Evolutionary conservation across 2,329 filamentous ascomycete genomes (phyloP).

Genomic region (Aspergillus ibericus): DNA sequence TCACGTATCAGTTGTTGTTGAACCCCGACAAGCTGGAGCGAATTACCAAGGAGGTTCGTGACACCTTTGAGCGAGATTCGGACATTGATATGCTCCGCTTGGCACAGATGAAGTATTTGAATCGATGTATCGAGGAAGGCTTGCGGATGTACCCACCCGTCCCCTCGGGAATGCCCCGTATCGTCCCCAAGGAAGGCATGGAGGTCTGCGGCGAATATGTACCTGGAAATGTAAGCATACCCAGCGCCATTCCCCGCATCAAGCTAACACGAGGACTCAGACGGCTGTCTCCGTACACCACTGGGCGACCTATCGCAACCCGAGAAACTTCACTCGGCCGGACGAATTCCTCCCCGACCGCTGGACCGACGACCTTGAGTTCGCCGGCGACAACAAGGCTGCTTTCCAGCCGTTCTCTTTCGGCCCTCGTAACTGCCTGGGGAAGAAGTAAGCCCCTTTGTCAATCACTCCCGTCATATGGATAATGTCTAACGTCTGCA

Average conservation of each 20-base stretch:
- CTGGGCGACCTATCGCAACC: conserved; percentile 24
- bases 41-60: conserved; percentile 45
- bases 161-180: conserved; percentile 41
- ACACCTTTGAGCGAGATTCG: conserved; percentile 12
- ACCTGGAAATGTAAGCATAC: conserved; percentile 26
- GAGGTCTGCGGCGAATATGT: conserved; percentile 40
- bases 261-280: neutral
- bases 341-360: conserved; percentile 30
- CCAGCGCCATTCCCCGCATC: neutral
- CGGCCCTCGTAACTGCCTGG: conserved; percentile 30
- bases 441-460: conserved; percentile 27
- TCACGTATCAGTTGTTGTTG: conserved; percentile 43
- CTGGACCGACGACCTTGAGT: conserved; percentile 25
- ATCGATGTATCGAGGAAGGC: conserved; percentile 49
- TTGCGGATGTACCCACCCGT: conserved; percentile 50
- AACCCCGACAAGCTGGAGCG: conserved; percentile 38
- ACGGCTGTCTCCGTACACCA: conserved; percentile 28
- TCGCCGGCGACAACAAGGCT: conserved; percentile 19
- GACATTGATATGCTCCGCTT: conserved; percentile 15
- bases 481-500: neutral
- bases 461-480: neutral
- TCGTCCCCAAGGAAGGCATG: conserved; percentile 36
- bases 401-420: conserved; percentile 27
- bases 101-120: conserved; percentile 37
- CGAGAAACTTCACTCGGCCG: conserved; percentile 22